These are phyloP conservation scores for Tylopilus balloui DNA, from an alignment of 768 basidiomycete genomes.

Conservation along the genomic window DNA sequence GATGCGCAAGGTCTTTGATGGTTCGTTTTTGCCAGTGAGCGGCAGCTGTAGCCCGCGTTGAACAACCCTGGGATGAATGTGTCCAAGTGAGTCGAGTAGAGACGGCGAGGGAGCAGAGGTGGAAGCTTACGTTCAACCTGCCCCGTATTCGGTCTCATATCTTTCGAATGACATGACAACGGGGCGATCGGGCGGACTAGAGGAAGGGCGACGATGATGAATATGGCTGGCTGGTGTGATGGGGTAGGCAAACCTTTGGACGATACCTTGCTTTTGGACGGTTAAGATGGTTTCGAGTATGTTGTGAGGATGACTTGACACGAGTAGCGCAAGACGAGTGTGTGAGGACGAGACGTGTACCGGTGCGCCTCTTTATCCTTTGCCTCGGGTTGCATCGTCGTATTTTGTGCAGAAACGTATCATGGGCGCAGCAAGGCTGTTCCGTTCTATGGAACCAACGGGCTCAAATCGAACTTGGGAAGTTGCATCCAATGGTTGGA, in stretches of 20 bases:
- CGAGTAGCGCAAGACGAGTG: background rate
- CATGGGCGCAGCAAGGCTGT: background rate
- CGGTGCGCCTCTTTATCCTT: background rate
- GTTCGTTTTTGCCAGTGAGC: background rate
- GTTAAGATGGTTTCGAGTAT: background rate
- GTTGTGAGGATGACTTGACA: background rate
- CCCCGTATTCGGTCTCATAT: background rate
- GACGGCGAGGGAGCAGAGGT: background rate
- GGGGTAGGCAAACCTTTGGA: too few species aligned
- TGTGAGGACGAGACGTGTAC: background rate
- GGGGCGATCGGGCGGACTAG: too few species aligned
- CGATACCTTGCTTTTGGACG: too few species aligned
- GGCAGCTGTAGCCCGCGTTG: background rate
- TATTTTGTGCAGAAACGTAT: background rate
- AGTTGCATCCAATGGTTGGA: too few species aligned
- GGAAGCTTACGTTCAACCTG: background rate
- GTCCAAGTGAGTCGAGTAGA: background rate
- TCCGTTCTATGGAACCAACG: background rate
- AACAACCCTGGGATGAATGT: background rate
- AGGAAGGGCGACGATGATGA: background rate
- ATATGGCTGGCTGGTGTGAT: background rate
- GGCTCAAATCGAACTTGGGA: too few species aligned
- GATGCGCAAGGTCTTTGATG: background rate
- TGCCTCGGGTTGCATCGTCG: background rate
- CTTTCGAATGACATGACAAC: too few species aligned